Evolutionary conservation across 140 eudicot genomes (phyloP), one percentile per base, ranked within the genome.

Genomic region (Anethum foeniculum): DNA sequence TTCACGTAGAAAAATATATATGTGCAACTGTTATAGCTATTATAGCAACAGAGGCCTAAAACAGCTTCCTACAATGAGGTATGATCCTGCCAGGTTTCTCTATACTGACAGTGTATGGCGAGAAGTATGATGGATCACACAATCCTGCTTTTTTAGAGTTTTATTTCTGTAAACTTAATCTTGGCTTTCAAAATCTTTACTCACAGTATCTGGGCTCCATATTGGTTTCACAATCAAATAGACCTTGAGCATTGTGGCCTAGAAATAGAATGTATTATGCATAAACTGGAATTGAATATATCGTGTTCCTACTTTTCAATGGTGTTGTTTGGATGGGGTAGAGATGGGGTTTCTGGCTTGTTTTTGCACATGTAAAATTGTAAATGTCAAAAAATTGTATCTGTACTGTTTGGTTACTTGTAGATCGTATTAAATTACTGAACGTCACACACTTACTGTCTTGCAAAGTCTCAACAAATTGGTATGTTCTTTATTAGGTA

Each of bases 81-180:
- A 81, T 87, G 97, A 89, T 90, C 97, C 96, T 89, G 86, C 97
- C 97, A 95, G 99, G 99, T 92, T 92, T 95, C 97, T 89, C 95
- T 92, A 94, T 89, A 94, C 97, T 92, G 96, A 86, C 99, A 95
- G 97, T 95, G 97, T 92, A 90, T 96, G 89, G 93, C 30, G 99
- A 92, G 93, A 95, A 95, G 99, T 95, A 90, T 95, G 90, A 87
- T 87, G 96, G 97, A 88, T 95, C 92, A 72, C 75, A 95, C 93
- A 92, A 80, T 77, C 80, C 41, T 38, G 2, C 75, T 13, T 16
- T 51, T 3, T 13, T 58, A 18, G 25, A 71, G 12, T 25, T 39
- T n/a, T 25, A 62, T 25, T 25, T 14, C 5, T 25, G 36, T 62
- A 15, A 25, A 62, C 28, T 25, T 10, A 25, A 62, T n/a, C 34